Conservation (phyloP, 768 basidiomycete species). For the Phaeotremella skinneri region DNA sequence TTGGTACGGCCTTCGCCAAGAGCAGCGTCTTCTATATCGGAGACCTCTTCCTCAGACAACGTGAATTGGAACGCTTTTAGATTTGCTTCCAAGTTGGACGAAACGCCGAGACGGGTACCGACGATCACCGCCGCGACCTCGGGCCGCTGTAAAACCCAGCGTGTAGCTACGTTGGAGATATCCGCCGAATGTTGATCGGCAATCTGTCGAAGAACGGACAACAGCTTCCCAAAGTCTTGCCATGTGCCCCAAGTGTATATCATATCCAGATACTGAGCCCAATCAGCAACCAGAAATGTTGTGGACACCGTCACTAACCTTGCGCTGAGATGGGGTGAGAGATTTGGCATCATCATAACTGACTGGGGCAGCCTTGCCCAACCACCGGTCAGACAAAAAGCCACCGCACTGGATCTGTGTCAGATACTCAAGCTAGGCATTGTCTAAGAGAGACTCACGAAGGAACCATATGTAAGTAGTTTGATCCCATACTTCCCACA, state of each 20-base stretch:
- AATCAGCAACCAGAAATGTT: conserved; percentile 3
- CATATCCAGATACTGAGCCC: conserved; percentile 71
- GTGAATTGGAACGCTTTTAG: conserved; percentile 61
- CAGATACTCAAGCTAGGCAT: conserved; percentile 18
- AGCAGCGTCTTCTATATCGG: conserved; percentile 62
- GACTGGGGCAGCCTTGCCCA: conserved; percentile 67
- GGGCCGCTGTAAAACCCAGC: conserved; percentile 76
- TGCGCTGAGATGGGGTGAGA: conserved; percentile 78
- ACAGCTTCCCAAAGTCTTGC: conserved; percentile 68
- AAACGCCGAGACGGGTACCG: conserved; percentile 71
- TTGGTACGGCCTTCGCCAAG: conserved; percentile 62
- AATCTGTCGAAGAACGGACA: conserved; percentile 62
- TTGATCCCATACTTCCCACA: conserved; percentile 71
- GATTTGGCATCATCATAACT: conserved; percentile 58
- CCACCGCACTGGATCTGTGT: conserved; percentile 66
- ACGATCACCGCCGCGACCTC: conserved; percentile 77
- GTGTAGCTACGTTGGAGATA: conserved; percentile 74
- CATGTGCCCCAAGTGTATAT: conserved; percentile 78
- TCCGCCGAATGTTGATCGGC: conserved; percentile 67
- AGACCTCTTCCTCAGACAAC: conserved; percentile 61
- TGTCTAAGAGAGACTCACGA: conserved; percentile 56
- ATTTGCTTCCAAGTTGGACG: conserved; percentile 72
- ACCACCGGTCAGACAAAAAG: conserved; percentile 74
- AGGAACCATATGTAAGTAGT: conserved; percentile 74
- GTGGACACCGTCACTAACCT: conserved; percentile 55